Percentiles rank a stretch among this genome's conserved stretches.
Evolutionary conservation across 1,139 yeast genomes (phyloP).

Genomic region (Yarrowia galli): DNA sequence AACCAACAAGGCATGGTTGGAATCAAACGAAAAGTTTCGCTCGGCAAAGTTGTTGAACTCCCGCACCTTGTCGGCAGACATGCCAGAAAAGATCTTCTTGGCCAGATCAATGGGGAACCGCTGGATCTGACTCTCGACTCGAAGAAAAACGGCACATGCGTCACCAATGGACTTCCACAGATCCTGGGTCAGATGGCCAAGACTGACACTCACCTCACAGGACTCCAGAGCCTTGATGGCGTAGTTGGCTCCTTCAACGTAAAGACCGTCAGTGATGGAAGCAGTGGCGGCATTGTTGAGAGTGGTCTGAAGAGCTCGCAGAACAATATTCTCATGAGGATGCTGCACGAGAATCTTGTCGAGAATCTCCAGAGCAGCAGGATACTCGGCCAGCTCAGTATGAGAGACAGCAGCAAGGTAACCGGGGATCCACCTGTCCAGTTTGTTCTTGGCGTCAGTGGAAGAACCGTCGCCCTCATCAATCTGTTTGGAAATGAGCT

Average conservation of each 20-base stretch:
- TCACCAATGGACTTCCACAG: conserved; percentile 66
- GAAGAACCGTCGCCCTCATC: no score
- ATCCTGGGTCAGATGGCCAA: conserved; percentile 53
- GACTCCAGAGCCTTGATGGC: conserved; percentile 52
- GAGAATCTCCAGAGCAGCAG: conserved; percentile 56
- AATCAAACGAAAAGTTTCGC: conserved; percentile 32
- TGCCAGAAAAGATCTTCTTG: conserved; percentile 32
- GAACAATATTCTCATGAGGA: conserved; percentile 64
- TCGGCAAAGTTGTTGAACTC: conserved; percentile 25
- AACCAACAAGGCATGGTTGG: conserved; percentile 20
- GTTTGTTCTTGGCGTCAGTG: background rate
- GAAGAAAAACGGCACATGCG: conserved; percentile 57
- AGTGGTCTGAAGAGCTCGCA: conserved; percentile 65
- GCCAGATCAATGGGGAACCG: conserved; percentile 53
- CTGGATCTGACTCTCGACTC: conserved; percentile 54
- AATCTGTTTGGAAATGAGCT: conserved; percentile 54
- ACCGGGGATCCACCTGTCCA: conserved; percentile 60
- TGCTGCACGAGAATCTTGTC: conserved; percentile 54
- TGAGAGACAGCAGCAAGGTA: conserved; percentile 73
- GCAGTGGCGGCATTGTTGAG: conserved; percentile 62
- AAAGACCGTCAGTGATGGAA: conserved; percentile 66
- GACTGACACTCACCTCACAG: conserved; percentile 50
- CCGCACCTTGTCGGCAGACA: conserved; percentile 26
- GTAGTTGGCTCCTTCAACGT: conserved; percentile 65
- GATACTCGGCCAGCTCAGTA: conserved; percentile 60